Conservation (phyloP, 73 alveolate species). For the Paramecium pentaurelia region DNA sequence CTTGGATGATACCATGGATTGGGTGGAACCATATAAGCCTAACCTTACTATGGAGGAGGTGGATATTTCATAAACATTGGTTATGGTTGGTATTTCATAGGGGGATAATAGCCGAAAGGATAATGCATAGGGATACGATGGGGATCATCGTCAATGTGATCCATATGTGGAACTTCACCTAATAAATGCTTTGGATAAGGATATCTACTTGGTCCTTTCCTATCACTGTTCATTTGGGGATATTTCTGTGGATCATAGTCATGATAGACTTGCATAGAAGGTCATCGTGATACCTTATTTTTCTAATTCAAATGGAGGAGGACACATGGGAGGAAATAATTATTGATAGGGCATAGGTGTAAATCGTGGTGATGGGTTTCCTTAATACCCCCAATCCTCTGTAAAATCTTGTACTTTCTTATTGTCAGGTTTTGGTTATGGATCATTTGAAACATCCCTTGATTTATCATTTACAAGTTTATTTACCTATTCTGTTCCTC, state of each 20-base stretch:
- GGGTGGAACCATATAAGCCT: background rate
- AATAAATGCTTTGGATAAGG: constrained; percentile 7
- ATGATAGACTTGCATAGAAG: background rate
- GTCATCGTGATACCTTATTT: background rate
- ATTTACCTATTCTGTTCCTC: constrained; percentile 1
- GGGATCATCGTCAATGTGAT: constrained; percentile 15
- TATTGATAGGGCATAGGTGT: background rate
- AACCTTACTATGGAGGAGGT: background rate
- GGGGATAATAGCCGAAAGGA: constrained; percentile 18
- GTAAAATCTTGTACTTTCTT: background rate
- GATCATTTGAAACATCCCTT: constrained; percentile 34
- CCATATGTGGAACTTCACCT: constrained; percentile 14
- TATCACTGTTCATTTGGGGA: constrained; percentile 10
- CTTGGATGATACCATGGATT: background rate
- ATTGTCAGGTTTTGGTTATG: background rate
- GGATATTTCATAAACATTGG: background rate
- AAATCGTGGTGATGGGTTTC: constrained; percentile 33
- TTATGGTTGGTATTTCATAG: background rate
- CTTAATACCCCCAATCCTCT: constrained; percentile 17
- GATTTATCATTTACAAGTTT: background rate
- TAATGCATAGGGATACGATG: background rate
- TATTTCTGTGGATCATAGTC: background rate
- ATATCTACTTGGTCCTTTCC: constrained; percentile 14
- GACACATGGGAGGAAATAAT: background rate
- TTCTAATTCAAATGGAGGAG: background rate